Conservation (phyloP, 78 protist genomes). For the Dictyostelium brefeldianum region DNA sequence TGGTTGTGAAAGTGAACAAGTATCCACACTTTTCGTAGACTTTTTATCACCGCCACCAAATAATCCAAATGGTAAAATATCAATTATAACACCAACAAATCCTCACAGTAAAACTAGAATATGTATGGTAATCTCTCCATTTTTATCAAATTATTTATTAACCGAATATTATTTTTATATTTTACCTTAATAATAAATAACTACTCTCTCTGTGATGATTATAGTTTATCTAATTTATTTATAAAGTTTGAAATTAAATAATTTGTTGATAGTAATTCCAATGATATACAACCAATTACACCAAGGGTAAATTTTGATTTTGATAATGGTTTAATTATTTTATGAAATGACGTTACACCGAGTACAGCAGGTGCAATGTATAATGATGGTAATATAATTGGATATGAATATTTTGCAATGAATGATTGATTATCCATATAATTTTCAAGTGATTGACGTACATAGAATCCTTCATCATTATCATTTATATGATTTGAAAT, state of each 20-base stretch:
- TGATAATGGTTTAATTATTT: slow-evolving; percentile 2
- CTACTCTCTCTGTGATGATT: not conserved
- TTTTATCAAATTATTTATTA: not conserved
- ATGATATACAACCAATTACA: not conserved
- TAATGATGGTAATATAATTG: slow-evolving; percentile 6
- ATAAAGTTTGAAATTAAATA: not conserved
- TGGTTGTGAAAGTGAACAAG: not conserved
- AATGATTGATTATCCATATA: not conserved
- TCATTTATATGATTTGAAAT: slow-evolving; percentile 36
- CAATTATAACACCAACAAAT: too few species aligned
- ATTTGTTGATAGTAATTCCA: not conserved
- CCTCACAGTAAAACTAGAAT: not conserved
- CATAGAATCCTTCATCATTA: slow-evolving; percentile 17
- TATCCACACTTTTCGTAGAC: too few species aligned
- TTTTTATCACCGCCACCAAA: not conserved
- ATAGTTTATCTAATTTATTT: not conserved
- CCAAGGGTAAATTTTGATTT: not conserved
- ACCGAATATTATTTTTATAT: not conserved
- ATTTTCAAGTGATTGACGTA: slow-evolving; percentile 23
- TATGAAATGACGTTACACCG: not conserved
- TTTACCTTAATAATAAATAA: not conserved
- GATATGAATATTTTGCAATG: slow-evolving; percentile 30
- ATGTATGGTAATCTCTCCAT: not conserved
- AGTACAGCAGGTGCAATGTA: slow-evolving; percentile 13
- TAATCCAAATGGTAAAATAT: not conserved